Base-by-base conservation (phyloP, 176 grass and related monocot genomes). In the Rhipidocladum racemiflorum region DNA sequence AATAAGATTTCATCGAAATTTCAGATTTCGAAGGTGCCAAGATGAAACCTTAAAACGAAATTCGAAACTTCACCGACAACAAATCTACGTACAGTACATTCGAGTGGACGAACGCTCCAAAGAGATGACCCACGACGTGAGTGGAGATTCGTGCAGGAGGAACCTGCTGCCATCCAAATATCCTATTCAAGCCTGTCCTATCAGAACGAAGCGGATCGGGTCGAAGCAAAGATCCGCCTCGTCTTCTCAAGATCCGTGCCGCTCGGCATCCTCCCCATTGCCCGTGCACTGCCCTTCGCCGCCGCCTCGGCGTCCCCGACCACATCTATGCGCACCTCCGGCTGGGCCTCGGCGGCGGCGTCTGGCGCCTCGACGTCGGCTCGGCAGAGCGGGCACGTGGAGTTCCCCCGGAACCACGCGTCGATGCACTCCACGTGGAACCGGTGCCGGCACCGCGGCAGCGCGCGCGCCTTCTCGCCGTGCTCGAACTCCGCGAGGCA, bases 371-470 rank as follows among this genome's bases (percentile, higher is more conserved):
- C 81, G n/a, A 90, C 88, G 54, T 53, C 77, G 14, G 85, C 61
- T 68, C 91, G 88, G 87, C 91, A 93, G 62, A 93, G 85, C 9
- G 91, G 91, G 82, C 91, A 93, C 53, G 77, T 88, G 54, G 82
- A 39, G 81, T 93, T 87, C 4, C 23, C 86, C 6, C 66, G 81
- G 85, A 93, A 93, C 91, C 91, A 93, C 23, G 86, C 76, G 82
- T 88, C 91, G 72, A 93, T 88, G 78, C 91, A 93, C 9, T 88
- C 87, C 43, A 85, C 71, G 78, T 93, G 91, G 74, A 93, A 93
- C 16, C 69, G 73, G 85, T 93, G 91, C 13, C 66, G 85, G 68
- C 91, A 93, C 45, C 82, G 78, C 46, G 88, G 82, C 62, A 93
- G 85, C 44, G 36, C 54, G 72, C 91, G 91, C 29, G 71, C 73